Base-by-base conservation (phyloP, 805 yeast genomes). In the Wickerhamomyces strasburgensis region DNA sequence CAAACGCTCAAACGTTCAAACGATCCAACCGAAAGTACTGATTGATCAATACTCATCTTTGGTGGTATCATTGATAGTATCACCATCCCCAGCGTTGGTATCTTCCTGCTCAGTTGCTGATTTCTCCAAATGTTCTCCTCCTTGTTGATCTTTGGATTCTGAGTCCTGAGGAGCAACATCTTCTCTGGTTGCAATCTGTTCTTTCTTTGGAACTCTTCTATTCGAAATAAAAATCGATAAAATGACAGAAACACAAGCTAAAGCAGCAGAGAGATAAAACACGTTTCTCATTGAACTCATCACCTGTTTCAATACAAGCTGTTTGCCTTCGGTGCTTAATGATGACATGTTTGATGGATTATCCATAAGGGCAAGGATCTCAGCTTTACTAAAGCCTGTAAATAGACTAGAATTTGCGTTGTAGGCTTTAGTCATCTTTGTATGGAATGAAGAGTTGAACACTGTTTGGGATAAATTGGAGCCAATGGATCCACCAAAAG, bases 401-500 rank as follows among this genome's bases (percentile, higher is more conserved):
- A 34, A 34, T 15, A 29, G 14, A 13, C 25, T 29, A 11, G 33
- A 29, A 14, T 29, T 11, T 15, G 14, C 3, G 3, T 23, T 29
- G n/a, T 15, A 23, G 11, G 21, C 6, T 3, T 15, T 14, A 10
- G 5, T n/a, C n/a, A 24, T 17, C 21, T 34, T 34, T 6, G 15
- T 7, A 14, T 43, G 57, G 39, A 61, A 46, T 5, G 58, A 47
- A 5, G 52, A 35, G 6, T 62, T 51, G 47, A 65, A 68, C 5
- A 64, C 61, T n/a, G 64, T 58, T 42, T 69, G 72, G 4, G 68
- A 62, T 14, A 70, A 52, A 27, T 58, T 62, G 6, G 69, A 58
- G 15, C 70, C 65, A 19, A 75, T 24, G 2, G 78, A 61, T 28
- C 72, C 69, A 15, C 72, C 72, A 13, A 73, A 41, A 2, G 69